Evolutionary conservation across 1,284 basidiomycete species (phyloP).

Genomic region (Cryptococcus sp.): DNA sequence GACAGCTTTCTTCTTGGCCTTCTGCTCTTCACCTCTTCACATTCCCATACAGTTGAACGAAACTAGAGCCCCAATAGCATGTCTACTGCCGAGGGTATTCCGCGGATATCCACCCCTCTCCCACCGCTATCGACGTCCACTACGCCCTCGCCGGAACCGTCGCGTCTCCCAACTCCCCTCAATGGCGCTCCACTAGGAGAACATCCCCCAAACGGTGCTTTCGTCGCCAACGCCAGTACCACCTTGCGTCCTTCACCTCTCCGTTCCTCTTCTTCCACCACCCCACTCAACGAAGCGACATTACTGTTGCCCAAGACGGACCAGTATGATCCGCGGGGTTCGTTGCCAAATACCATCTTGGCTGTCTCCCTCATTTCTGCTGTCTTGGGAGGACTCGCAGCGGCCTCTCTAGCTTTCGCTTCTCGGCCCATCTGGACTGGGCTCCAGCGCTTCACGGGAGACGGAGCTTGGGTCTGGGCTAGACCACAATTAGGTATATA

Average conservation of each 20-base stretch:
- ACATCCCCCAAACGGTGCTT: background rate
- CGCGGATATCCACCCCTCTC: slow-evolving; percentile 4
- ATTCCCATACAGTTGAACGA: too few relatives aligned
- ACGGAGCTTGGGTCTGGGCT: slow-evolving; percentile 61
- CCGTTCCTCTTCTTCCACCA: background rate
- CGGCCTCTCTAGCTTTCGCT: slow-evolving; percentile 46
- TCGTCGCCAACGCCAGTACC: too few relatives aligned
- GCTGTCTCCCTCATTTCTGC: slow-evolving; percentile 72
- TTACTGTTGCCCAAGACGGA: slow-evolving; percentile 31
- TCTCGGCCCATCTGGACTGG: slow-evolving; percentile 56
- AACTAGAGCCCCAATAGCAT: background rate
- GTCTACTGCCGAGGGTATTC: background rate
- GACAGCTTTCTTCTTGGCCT: too few relatives aligned
- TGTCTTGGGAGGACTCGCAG: slow-evolving; percentile 60
- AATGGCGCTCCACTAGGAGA: background rate
- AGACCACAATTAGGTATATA: slow-evolving; percentile 81
- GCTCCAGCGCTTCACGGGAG: slow-evolving; percentile 9
- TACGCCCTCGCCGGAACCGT: slow-evolving; percentile 14
- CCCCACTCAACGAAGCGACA: slow-evolving; percentile 6
- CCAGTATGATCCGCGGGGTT: slow-evolving; percentile 57
- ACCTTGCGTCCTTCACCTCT: background rate
- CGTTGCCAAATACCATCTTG: slow-evolving; percentile 80
- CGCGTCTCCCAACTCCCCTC: slow-evolving; percentile 13
- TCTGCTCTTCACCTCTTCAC: too few relatives aligned
- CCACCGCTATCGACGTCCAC: slow-evolving; percentile 14